These are phyloP conservation scores for Aristolochia fimbriata DNA, from an alignment of 164 flowering plant genomes.

Conservation along the genomic window DNA sequence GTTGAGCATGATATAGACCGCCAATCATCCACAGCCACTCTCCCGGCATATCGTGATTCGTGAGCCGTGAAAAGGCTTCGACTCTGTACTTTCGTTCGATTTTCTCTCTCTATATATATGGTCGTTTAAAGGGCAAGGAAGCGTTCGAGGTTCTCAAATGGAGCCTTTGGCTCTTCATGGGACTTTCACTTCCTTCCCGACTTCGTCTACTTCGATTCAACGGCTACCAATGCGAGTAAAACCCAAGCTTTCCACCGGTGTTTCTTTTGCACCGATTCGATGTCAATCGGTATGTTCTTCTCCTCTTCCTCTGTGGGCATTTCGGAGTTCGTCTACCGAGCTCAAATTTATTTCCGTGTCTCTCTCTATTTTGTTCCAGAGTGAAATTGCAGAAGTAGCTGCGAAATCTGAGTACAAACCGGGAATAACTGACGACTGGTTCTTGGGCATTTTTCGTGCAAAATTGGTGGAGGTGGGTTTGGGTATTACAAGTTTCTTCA, in stretches of 20 bases:
- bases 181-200: neutral
- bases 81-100: too few relatives aligned
- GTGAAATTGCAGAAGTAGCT: neutral
- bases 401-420: slow-evolving; percentile 32
- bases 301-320: neutral
- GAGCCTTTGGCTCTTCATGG: neutral
- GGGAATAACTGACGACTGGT: slow-evolving; percentile 40
- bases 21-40: too few relatives aligned
- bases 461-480: slow-evolving; percentile 60
- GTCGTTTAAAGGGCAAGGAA: too few relatives aligned
- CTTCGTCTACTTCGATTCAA: neutral
- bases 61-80: too few relatives aligned
- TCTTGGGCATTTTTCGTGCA: slow-evolving; percentile 52
- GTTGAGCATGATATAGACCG: too few relatives aligned
- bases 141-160: neutral
- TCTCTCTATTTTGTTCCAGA: neutral
- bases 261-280: too few relatives aligned
- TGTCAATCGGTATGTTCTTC: neutral
- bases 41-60: too few relatives aligned
- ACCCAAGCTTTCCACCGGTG: neutral
- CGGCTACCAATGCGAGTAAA: neutral
- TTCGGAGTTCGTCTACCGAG: neutral
- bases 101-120: too few relatives aligned
- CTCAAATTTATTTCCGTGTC: neutral
- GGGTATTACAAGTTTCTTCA: neutral